Percentiles rank a stretch among this genome's conserved stretches.
Evolutionary conservation across 306 rosid species (phyloP).

Genomic region (Medicago ruthenica): DNA sequence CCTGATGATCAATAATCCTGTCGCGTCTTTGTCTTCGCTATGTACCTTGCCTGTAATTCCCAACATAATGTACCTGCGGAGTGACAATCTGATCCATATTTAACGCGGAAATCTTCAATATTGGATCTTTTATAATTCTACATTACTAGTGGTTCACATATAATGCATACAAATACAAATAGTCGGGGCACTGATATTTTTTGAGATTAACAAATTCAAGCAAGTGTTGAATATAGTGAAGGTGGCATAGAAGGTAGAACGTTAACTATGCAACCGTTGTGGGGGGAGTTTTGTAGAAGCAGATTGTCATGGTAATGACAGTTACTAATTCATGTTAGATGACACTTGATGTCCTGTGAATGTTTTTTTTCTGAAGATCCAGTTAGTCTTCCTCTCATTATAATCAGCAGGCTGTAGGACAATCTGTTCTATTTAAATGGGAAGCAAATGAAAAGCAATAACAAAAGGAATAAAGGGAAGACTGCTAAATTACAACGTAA

Average conservation of each 20-base stretch:
- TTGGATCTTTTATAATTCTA: not conserved
- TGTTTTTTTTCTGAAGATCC: slow-evolving; percentile 21
- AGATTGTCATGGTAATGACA: not conserved
- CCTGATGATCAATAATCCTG: not conserved
- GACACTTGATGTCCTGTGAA: not conserved
- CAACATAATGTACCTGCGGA: not conserved
- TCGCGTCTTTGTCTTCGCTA: not conserved
- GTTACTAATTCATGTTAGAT: slow-evolving; percentile 14
- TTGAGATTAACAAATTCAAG: not conserved
- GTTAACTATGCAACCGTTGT: not conserved
- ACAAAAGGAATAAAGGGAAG: slow-evolving; percentile 8
- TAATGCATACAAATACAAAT: not conserved
- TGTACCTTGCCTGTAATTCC: not conserved
- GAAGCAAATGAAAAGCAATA: slow-evolving; percentile 1
- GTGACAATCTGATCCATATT: not conserved
- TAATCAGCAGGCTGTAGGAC: slow-evolving; percentile 32
- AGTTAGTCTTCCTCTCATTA: not conserved
- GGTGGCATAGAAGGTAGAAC: not conserved
- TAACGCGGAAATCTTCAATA: not conserved
- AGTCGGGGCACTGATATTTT: not conserved
- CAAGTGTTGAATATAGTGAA: not conserved
- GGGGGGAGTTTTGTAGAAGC: not conserved
- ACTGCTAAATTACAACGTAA: slow-evolving; percentile 10
- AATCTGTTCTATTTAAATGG: slow-evolving; percentile 36
- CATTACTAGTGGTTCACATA: not conserved